Base-by-base conservation (phyloP, 352 stramenopile genomes). In the Halophytophthora polymorphica region DNA sequence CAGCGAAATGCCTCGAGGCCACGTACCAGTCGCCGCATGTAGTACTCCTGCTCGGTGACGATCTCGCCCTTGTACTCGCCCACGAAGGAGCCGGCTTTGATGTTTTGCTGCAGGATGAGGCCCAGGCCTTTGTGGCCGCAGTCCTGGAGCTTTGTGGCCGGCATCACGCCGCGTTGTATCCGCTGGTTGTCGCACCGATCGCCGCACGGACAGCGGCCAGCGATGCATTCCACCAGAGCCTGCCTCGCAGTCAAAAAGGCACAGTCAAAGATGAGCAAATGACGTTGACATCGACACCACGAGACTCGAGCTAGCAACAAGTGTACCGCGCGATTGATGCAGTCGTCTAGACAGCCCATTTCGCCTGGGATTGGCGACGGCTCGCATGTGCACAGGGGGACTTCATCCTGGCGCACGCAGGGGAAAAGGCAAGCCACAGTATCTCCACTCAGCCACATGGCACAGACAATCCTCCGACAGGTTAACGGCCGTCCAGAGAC, bases 11-110 rank as follows among this genome's bases (percentile, higher is more conserved):
- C 2, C 17, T 38, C 38, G 1, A 29, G 36, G 25, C 8, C 18
- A 18, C 77, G 12, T 45, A 92, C 82, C 66, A 90, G 58, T 53
- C 78, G 71, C 41, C 82, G 71, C 56, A 88, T 73, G 47, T 88
- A 76, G 44, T 90, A 93, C 62, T 93, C 82, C 50, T 84, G 72
- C 64, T 93, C 79, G 1, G 82, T 90, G 42, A 92, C 77, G 40
- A 93, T 90, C 49, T 93, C 82, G 49, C 83, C 83, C 68, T 88
- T 82, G 44, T 94, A 94, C 58, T 94, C 83, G 22, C 67, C 79
- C 14, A 94, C 75, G 25, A 90, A 92, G 4, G 83, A 71, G 22
- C 74, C 71, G 3, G 64, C 57, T 25, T 71, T 69, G 34, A 93
- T 72, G 23, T 79, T 50, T 56, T 87, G 68, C 19, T 66, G 33